Percentiles rank a stretch among this genome's conserved stretches.
These are phyloP conservation scores for Penicillium crustosum DNA, from an alignment of 2,329 filamentous ascomycete species.

Conservation along the genomic window DNA sequence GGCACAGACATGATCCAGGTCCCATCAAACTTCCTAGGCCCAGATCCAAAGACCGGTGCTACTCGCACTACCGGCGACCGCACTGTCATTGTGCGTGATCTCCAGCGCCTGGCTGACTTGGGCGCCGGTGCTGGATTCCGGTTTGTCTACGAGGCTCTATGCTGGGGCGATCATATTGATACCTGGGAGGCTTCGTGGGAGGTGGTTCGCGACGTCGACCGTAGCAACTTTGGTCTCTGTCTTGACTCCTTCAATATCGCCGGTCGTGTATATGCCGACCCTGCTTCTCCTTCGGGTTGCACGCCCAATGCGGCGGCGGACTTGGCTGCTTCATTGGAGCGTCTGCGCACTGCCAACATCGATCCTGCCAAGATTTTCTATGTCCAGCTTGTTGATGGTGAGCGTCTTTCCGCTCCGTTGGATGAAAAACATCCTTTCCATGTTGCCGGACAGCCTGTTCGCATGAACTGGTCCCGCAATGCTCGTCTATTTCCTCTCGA, in stretches of 20 bases:
- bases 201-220: constrained; percentile 62
- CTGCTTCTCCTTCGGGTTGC: constrained; percentile 53
- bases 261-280: constrained; percentile 70
- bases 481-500: constrained; percentile 68
- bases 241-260: constrained; percentile 78
- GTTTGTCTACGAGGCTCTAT: constrained; percentile 69
- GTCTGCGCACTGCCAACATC: constrained; percentile 54
- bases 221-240: constrained; percentile 75
- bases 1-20: constrained; percentile 72
- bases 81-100: constrained; percentile 22
- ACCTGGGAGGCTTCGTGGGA: constrained; percentile 73
- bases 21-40: constrained; percentile 65
- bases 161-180: constrained; percentile 68
- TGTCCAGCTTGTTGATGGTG: constrained; percentile 72
- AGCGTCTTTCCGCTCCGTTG: constrained; percentile 57
- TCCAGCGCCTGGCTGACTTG: constrained; percentile 62
- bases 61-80: constrained; percentile 38
- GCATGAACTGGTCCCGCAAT: constrained; percentile 78
- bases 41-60: constrained; percentile 38
- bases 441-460: constrained; percentile 54
- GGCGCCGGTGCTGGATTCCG: constrained; percentile 47
- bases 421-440: constrained; percentile 53
- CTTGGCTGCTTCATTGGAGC: constrained; percentile 55
- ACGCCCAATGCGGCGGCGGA: constrained; percentile 54
- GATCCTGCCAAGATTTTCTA: constrained; percentile 68